These are phyloP conservation scores for Fusarium pininemorale DNA, from an alignment of 2,329 filamentous ascomycete genomes.

Conservation along the genomic window DNA sequence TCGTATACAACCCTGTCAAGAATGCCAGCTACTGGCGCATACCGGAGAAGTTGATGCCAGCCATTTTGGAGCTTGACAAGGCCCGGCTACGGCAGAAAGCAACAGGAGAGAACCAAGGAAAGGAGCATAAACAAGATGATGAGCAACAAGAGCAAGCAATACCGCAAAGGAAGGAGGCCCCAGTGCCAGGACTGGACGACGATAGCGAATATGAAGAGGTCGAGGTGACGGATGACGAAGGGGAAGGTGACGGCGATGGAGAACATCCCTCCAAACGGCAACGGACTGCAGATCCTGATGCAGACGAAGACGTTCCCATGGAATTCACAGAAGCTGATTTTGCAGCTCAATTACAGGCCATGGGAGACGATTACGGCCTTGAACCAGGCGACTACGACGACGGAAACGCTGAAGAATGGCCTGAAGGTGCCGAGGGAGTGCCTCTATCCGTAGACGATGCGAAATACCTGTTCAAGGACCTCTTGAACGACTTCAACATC, in stretches of 20 bases:
- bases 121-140: slow-evolving; percentile 9
- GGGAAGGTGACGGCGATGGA: slow-evolving; percentile 62
- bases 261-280: slow-evolving; percentile 69
- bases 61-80: slow-evolving; percentile 77
- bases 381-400: slow-evolving; percentile 81
- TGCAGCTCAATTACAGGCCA: slow-evolving; percentile 87
- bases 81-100: slow-evolving; percentile 72
- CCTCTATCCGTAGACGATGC: slow-evolving; percentile 80
- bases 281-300: slow-evolving; percentile 68
- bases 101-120: slow-evolving; percentile 42
- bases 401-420: slow-evolving; percentile 67
- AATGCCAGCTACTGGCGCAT: slow-evolving; percentile 96
- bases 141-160: background rate
- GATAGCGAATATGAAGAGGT: slow-evolving; percentile 70
- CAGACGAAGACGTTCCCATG: slow-evolving; percentile 61
- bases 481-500: slow-evolving; percentile 83
- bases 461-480: slow-evolving; percentile 80
- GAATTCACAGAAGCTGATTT: slow-evolving; percentile 97
- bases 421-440: slow-evolving; percentile 76
- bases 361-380: slow-evolving; percentile 85
- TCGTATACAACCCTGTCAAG: slow-evolving; percentile 88
- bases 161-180: background rate
- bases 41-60: slow-evolving; percentile 84
- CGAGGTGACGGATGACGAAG: slow-evolving; percentile 55
- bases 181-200: slow-evolving; percentile 42